These are phyloP conservation scores for Botrytis deweyae DNA, from an alignment of 2,329 filamentous ascomycete genomes.

Conservation along the genomic window DNA sequence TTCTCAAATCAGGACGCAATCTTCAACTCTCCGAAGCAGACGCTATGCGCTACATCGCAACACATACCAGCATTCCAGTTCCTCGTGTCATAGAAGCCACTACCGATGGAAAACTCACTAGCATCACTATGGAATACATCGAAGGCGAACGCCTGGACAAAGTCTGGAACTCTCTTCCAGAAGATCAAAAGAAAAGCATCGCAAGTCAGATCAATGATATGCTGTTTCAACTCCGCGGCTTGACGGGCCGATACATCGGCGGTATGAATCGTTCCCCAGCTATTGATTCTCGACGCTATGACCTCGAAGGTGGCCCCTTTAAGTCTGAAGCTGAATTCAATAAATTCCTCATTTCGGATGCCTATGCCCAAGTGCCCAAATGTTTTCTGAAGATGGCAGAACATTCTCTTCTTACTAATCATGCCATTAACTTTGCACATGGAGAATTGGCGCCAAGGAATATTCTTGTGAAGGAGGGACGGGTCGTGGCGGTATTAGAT, in stretches of 20 bases:
- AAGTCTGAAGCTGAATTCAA: constrained; percentile 25
- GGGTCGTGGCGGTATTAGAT: constrained; percentile 14
- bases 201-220: constrained; percentile 23
- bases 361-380: not conserved
- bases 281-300: constrained; percentile 22
- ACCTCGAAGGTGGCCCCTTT: constrained; percentile 23
- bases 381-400: constrained; percentile 7
- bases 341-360: constrained; percentile 18
- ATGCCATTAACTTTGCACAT: constrained; percentile 19
- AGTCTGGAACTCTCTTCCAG: constrained; percentile 21
- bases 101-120: constrained; percentile 9
- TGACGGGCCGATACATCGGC: constrained; percentile 23
- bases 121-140: constrained; percentile 26
- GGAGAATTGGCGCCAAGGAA: constrained; percentile 21
- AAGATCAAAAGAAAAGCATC: constrained; percentile 21
- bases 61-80: constrained; percentile 47
- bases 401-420: constrained; percentile 8
- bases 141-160: constrained; percentile 23
- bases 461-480: constrained; percentile 16
- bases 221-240: constrained; percentile 23
- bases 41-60: constrained; percentile 44
- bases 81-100: constrained; percentile 43
- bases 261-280: constrained; percentile 21
- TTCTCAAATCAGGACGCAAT: constrained; percentile 24
- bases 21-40: constrained; percentile 42